phyloP scores from a whole-genome alignment of 345 rosid genomes.

The Citrus mangshanensis region DNA sequence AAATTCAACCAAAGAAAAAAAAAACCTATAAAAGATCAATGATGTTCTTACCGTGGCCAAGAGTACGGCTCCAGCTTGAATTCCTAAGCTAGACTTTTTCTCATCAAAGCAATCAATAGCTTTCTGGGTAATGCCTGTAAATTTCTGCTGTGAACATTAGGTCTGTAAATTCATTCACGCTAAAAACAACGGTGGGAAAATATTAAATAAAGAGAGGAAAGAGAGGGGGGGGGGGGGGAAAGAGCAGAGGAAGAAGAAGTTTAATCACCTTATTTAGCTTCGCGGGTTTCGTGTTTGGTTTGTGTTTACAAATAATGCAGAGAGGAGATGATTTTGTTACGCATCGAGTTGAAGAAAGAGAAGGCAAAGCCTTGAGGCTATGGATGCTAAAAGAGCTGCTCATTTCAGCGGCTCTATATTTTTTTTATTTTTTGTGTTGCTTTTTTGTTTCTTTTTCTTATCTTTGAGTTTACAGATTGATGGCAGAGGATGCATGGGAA shows the following conservation, averaged over 20 bases:
- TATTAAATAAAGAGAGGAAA: not conserved
- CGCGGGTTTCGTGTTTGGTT: slow-evolving; percentile 12
- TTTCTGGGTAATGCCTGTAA: slow-evolving; percentile 20
- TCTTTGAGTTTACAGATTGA: not conserved
- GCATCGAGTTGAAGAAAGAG: slow-evolving; percentile 27
- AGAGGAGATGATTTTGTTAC: slow-evolving; percentile 18
- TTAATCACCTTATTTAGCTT: slow-evolving; percentile 25
- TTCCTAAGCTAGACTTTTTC: slow-evolving; percentile 43
- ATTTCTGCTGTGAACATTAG: slow-evolving; percentile 19
- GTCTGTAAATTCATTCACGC: not conserved
- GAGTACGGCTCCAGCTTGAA: slow-evolving; percentile 51
- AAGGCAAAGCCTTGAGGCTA: slow-evolving; percentile 34
- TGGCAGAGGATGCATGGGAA: not conserved
- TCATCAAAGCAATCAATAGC: slow-evolving; percentile 13
- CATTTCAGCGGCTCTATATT: slow-evolving; percentile 19
- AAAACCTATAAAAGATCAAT: not conserved
- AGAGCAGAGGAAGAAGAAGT: too few relatives aligned
- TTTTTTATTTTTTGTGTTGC: not conserved
- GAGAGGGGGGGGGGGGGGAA: too few relatives aligned
- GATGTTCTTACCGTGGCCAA: slow-evolving; percentile 42
- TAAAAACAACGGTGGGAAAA: not conserved
- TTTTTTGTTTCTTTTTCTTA: slow-evolving; percentile 9
- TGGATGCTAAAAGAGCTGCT: slow-evolving; percentile 34
- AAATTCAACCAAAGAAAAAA: not conserved
- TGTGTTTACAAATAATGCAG: slow-evolving; percentile 22